A percentile compares a stretch with the other conserved stretches of the same genome.
Evolutionary conservation across 2,329 filamentous ascomycete species (phyloP).

Genomic region (Dactylonectria estremocensis): DNA sequence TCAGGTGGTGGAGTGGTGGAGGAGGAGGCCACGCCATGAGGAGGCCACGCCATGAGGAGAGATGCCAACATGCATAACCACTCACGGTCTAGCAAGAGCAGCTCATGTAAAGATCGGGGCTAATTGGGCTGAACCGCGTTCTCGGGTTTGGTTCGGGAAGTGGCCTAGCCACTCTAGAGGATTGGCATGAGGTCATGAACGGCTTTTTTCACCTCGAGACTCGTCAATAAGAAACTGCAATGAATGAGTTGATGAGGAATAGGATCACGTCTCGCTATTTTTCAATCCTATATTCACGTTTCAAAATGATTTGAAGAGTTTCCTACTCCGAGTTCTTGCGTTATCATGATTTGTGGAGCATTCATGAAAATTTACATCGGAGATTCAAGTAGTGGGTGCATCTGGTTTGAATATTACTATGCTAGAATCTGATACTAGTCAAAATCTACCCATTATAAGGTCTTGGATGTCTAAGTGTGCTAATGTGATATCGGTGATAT

Average conservation of each 20-base stretch:
- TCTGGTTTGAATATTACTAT: not conserved
- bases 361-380: not conserved
- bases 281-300: not conserved
- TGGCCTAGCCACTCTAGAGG: too few species aligned
- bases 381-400: not conserved
- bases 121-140: too few species aligned
- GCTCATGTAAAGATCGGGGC: too few species aligned
- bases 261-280: not conserved
- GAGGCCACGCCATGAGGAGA: not conserved
- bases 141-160: too few species aligned
- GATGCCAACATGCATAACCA: not conserved
- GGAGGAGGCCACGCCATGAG: not conserved
- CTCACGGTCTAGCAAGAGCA: not conserved
- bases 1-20: not conserved
- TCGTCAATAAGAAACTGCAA: too few species aligned
- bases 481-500: not conserved
- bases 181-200: too few species aligned
- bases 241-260: too few species aligned
- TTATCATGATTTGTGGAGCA: not conserved
- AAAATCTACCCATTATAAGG: not conserved
- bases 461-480: not conserved
- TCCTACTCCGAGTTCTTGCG: not conserved
- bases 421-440: not conserved
- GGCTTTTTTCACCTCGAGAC: too few species aligned
- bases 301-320: too few species aligned